A percentile compares a stretch with the other conserved stretches of the same genome.
phyloP scores from a whole-genome alignment of 202 grass and related monocot genomes.

The Tripidium arundinaceum region DNA sequence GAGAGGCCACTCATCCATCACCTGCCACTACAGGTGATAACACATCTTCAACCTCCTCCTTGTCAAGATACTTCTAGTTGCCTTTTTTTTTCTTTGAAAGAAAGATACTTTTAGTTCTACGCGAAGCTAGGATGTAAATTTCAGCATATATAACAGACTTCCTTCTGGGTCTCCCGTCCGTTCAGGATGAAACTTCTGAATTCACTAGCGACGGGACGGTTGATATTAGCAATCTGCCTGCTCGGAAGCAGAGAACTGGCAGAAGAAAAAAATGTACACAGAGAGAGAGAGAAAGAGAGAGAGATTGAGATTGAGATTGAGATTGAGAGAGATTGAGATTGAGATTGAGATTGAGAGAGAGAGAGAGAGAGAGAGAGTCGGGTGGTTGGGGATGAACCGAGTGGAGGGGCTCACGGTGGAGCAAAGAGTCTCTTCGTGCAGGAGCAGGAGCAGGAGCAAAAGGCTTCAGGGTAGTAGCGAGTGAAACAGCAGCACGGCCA shows the following conservation, averaged over 20 bases:
- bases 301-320: too few relatives aligned
- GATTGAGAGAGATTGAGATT: too few relatives aligned
- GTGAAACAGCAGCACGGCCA: neutral
- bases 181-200: neutral
- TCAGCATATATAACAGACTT: neutral
- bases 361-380: too few relatives aligned
- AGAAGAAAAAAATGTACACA: too few relatives aligned
- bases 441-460: too few relatives aligned
- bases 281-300: too few relatives aligned
- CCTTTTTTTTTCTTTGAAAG: too few relatives aligned
- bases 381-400: too few relatives aligned
- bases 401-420: neutral
- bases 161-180: too few relatives aligned
- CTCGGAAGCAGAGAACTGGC: constrained; percentile 36
- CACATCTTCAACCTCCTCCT: neutral
- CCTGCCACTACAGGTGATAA: too few relatives aligned
- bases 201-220: constrained; percentile 42
- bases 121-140: neutral
- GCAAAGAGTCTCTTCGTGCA: neutral
- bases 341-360: too few relatives aligned
- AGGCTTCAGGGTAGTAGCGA: neutral
- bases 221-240: constrained; percentile 25
- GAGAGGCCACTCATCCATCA: too few relatives aligned
- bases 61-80: neutral
- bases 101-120: neutral